Base-by-base conservation (phyloP, 2,329 filamentous ascomycete genomes). In the Neonectria faginata region DNA sequence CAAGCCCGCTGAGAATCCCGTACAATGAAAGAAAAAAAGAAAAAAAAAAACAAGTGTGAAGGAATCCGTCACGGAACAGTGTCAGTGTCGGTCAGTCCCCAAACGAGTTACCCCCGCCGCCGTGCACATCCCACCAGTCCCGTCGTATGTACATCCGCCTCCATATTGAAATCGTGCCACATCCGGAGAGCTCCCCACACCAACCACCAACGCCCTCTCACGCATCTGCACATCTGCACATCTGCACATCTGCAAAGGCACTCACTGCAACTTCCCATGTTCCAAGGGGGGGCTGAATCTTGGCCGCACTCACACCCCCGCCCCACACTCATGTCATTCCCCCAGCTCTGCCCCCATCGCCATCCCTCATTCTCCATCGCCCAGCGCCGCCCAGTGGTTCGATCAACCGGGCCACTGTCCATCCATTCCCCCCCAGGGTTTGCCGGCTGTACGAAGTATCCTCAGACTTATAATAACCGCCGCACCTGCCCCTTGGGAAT, bases 391-490 rank as follows among this genome's bases (percentile, higher is more conserved):
- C 58, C 58, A 39, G 64, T 66, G 60, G 64, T 64, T 66, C 64
- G 64, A 64, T 64, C 39, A 64, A 33, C 64, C 57, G 61, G 58
- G 41, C 42, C 61, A 58, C 6, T 16, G 14, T 39, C 33, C 33
- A 36, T 16, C 33, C 33, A 39, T 50, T 22, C 22, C 57, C 57
- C 25, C 25, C 25, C 5, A 25, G 25, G 25, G 25, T 25, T 5
- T 25, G 25, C 25, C 5, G 25, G 25, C 25, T 25, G 25, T 25
- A 25, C 5, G 25, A 25, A 25, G 25, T 25, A 25, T 25, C 25
- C 25, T 25, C 25, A 25, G 36, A 63, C 60, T 63, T 66, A 63
- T 66, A 66, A 60, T 66, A 66, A 64, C 60, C 64, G 45, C 60
- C 50, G 55, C 27, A 12, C 48, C 57, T 50, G 48, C 57, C 48